A percentile compares a stretch with the other conserved stretches of the same genome.
Evolutionary conservation across 148 eudicot genomes (phyloP).

Genomic region (Cornus kousa): DNA sequence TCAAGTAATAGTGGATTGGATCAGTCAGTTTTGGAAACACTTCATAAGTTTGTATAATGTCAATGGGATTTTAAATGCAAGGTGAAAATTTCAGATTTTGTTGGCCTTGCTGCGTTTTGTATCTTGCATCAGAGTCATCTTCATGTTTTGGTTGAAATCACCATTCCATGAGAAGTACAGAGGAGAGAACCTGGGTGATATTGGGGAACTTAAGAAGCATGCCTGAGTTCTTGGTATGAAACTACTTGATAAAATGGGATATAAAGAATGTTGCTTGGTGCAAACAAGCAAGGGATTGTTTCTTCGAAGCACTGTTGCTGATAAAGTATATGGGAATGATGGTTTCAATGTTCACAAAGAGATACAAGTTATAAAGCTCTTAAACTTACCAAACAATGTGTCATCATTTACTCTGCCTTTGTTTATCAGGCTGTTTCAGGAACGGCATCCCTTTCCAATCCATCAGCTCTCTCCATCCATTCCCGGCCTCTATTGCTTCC

Average conservation of each 20-base stretch:
- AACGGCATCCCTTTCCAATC: no score
- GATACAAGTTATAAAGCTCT: no score
- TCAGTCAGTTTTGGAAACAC: neutral
- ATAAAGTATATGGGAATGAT: neutral
- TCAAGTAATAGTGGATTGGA: neutral
- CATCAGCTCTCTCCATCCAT: neutral
- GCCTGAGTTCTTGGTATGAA: neutral
- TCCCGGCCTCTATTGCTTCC: slow-evolving; percentile 15
- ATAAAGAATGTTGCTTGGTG: no score
- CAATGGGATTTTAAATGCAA: neutral
- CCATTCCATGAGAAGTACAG: neutral
- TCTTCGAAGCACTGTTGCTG: neutral
- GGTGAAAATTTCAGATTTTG: neutral
- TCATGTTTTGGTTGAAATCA: neutral
- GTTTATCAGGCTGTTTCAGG: no score
- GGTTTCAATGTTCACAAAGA: neutral
- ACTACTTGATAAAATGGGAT: no score
- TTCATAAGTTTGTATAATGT: neutral
- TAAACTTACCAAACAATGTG: no score
- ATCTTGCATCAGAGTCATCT: neutral
- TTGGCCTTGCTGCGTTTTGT: neutral
- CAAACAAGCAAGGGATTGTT: no score
- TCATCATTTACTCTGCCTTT: no score
- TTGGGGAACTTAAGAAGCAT: neutral
- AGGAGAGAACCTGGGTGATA: neutral